Evolutionary conservation across 768 basidiomycete species (phyloP).

Genomic region (Mycena rosella): DNA sequence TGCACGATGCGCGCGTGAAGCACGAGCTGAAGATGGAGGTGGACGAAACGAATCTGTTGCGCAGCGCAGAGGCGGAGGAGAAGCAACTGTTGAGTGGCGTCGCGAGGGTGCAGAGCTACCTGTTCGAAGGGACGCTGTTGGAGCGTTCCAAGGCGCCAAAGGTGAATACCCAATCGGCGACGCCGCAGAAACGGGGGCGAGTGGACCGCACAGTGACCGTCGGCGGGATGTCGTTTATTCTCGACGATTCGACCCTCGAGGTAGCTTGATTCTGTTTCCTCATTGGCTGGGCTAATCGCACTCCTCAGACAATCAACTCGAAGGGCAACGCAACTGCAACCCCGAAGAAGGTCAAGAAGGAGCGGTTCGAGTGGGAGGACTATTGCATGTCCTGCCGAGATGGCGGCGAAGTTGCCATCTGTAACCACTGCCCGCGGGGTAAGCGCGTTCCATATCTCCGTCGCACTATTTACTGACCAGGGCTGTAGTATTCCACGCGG

Average conservation of each 20-base stretch:
- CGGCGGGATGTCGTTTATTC: slow-evolving; percentile 46
- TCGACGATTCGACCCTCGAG: slow-evolving; percentile 38
- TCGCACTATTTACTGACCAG: background rate
- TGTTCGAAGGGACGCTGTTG: slow-evolving; percentile 68
- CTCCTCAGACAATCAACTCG: slow-evolving; percentile 28
- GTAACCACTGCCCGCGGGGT: slow-evolving; percentile 69
- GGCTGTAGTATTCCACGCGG: slow-evolving; percentile 63
- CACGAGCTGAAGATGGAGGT: slow-evolving; percentile 47
- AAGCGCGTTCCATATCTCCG: background rate
- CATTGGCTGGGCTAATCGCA: slow-evolving; percentile 22
- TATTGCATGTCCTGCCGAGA: slow-evolving; percentile 72
- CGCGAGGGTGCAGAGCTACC: slow-evolving; percentile 68
- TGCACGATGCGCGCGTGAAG: slow-evolving; percentile 61
- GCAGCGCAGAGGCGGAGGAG: slow-evolving; percentile 69
- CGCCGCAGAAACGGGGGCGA: slow-evolving; percentile 59
- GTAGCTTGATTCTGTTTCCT: slow-evolving; percentile 12
- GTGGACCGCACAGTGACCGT: slow-evolving; percentile 53
- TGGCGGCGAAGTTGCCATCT: slow-evolving; percentile 66
- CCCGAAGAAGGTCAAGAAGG: slow-evolving; percentile 46
- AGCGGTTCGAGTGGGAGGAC: slow-evolving; percentile 65
- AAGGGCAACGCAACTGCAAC: slow-evolving; percentile 3
- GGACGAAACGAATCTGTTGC: slow-evolving; percentile 43
- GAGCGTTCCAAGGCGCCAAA: slow-evolving; percentile 50
- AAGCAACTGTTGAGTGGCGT: slow-evolving; percentile 62
- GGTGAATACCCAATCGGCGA: slow-evolving; percentile 56